These are phyloP conservation scores for Multifurca ochricompacta DNA, from an alignment of 768 basidiomycete genomes.

Conservation along the genomic window DNA sequence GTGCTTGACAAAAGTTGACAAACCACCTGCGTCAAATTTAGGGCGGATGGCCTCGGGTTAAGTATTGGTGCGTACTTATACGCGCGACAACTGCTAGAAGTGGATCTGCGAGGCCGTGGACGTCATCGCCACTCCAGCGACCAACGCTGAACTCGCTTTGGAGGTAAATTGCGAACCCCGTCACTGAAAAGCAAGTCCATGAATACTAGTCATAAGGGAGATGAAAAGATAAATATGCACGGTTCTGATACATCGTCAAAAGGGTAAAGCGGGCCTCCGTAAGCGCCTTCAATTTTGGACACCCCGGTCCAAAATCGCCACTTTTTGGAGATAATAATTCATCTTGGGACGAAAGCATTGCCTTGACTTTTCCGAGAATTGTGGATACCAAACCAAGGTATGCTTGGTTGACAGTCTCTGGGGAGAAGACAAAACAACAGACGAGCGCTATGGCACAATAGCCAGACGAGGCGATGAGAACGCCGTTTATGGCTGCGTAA, in stretches of 20 bases:
- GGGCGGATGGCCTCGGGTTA: neutral
- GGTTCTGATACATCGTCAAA: conserved; percentile 24
- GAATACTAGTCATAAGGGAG: neutral
- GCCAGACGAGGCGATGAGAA: conserved; percentile 36
- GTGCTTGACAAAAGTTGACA: conserved; percentile 30
- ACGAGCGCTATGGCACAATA: conserved; percentile 44
- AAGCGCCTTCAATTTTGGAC: conserved; percentile 23
- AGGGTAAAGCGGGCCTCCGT: conserved; percentile 20
- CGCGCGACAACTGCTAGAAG: conserved; percentile 31
- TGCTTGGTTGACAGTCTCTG: conserved; percentile 42
- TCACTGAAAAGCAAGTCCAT: conserved; percentile 25
- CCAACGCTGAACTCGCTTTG: conserved; percentile 38
- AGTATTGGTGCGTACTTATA: conserved; percentile 25
- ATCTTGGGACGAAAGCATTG: conserved; percentile 29
- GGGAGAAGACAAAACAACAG: conserved; percentile 41
- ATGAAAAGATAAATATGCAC: conserved; percentile 23
- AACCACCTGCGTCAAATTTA: conserved; percentile 25
- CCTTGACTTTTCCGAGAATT: conserved; percentile 27
- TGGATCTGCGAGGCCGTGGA: conserved; percentile 30
- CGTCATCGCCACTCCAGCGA: conserved; percentile 38
- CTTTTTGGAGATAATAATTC: conserved; percentile 22
- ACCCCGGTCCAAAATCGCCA: conserved; percentile 22
- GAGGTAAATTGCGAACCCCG: conserved; percentile 29
- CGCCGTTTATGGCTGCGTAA: conserved; percentile 37
- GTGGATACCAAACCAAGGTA: conserved; percentile 28